These are phyloP conservation scores for Chloromonas sp. DNA, from an alignment of 163 green algal species.

Conservation along the genomic window DNA sequence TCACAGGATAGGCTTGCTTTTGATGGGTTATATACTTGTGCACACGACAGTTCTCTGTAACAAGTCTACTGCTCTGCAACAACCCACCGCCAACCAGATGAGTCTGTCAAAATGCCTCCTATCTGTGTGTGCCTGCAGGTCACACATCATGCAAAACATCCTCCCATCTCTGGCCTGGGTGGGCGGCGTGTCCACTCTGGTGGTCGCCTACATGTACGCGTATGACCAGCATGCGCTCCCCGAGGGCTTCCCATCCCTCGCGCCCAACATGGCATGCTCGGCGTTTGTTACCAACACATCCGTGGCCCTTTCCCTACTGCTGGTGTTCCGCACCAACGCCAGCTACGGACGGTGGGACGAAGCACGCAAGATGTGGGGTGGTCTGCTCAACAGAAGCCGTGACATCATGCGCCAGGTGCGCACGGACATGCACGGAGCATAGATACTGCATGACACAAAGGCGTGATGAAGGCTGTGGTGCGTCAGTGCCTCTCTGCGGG, in stretches of 20 bases:
- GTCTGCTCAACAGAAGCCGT: constrained; percentile 61
- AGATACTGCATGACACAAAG: too few relatives aligned
- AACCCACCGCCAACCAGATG: too few relatives aligned
- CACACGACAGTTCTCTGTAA: too few relatives aligned
- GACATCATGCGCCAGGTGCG: constrained; percentile 60
- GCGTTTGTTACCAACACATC: constrained; percentile 31
- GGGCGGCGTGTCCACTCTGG: background rate
- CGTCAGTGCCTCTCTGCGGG: too few relatives aligned
- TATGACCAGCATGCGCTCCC: constrained; percentile 18
- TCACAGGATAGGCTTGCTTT: too few relatives aligned
- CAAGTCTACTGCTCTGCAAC: too few relatives aligned
- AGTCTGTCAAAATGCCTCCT: too few relatives aligned
- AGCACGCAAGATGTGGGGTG: constrained; percentile 72
- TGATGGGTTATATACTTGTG: too few relatives aligned
- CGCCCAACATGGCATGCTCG: constrained; percentile 16
- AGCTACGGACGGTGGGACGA: constrained; percentile 74
- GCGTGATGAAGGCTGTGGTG: too few relatives aligned
- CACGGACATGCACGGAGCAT: background rate
- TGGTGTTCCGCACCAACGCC: constrained; percentile 44
- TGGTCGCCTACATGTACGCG: constrained; percentile 17
- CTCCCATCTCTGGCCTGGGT: constrained; percentile 23
- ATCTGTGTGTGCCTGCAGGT: constrained; percentile 5
- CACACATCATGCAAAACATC: constrained; percentile 27
- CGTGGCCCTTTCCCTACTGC: constrained; percentile 29
- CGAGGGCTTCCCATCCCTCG: constrained; percentile 17